Evolutionary conservation across 1,284 basidiomycete species (phyloP).

Genomic region (Cutaneotrichosporon mucoides): DNA sequence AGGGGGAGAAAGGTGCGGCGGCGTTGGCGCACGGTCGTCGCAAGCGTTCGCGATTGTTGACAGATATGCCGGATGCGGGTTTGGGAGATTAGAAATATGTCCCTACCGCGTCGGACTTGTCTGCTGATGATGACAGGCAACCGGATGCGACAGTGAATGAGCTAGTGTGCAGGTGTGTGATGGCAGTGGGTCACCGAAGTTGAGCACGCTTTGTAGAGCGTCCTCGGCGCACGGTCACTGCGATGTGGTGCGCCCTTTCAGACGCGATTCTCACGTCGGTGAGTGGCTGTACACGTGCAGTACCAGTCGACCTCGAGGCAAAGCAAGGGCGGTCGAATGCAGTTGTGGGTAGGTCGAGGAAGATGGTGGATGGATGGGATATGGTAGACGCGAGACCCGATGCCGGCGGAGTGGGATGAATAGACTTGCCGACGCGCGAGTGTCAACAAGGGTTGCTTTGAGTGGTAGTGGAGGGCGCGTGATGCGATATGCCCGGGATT

Average conservation of each 20-base stretch:
- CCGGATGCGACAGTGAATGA: background rate
- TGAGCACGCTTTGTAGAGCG: background rate
- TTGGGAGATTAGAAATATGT: too few relatives aligned
- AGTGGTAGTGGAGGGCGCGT: too few relatives aligned
- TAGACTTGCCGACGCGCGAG: too few relatives aligned
- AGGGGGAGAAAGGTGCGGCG: background rate
- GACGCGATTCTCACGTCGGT: background rate
- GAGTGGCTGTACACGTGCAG: slow-evolving; percentile 1
- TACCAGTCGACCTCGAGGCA: background rate
- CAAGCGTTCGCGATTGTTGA: too few relatives aligned
- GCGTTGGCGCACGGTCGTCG: background rate
- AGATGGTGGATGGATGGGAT: too few relatives aligned
- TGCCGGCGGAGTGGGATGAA: too few relatives aligned
- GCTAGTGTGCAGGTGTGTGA: background rate
- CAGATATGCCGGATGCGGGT: background rate
- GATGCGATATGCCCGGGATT: too few relatives aligned
- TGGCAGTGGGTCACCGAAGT: background rate
- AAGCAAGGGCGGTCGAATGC: background rate
- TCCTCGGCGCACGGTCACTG: slow-evolving; percentile 1
- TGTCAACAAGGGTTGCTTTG: too few relatives aligned
- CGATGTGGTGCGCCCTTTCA: background rate
- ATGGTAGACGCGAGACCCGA: too few relatives aligned
- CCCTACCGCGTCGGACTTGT: too few relatives aligned
- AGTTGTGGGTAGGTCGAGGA: too few relatives aligned
- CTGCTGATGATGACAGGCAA: background rate